Conservation (phyloP, 78 protist genomes). For the Bodo saltans region DNA sequence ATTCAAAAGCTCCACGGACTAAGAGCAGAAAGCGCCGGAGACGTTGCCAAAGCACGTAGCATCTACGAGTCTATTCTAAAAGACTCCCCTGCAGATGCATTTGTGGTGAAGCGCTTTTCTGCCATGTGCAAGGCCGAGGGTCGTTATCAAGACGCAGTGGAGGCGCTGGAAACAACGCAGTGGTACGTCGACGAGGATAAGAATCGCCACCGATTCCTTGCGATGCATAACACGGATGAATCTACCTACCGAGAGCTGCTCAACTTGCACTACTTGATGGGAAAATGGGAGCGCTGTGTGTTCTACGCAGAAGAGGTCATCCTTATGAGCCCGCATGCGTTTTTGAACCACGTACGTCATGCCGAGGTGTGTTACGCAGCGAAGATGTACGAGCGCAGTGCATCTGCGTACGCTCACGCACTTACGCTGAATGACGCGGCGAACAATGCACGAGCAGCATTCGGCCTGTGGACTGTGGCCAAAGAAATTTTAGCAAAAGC, state of each 20-base stretch:
- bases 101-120: not conserved
- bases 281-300: not conserved
- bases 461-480: not conserved
- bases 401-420: not conserved
- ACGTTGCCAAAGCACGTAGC: too few species aligned
- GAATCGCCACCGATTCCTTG: not conserved
- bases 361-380: not conserved
- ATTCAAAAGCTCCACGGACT: too few species aligned
- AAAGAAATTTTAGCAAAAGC: not conserved
- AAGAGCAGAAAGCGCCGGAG: too few species aligned
- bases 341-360: not conserved
- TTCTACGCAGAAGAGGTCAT: not conserved
- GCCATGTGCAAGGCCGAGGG: not conserved
- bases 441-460: not conserved
- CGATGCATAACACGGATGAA: not conserved
- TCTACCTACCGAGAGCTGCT: not conserved
- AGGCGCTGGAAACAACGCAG: not conserved
- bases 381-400: not conserved
- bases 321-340: not conserved
- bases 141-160: not conserved
- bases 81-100: not conserved
- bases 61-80: not conserved
- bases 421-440: not conserved
- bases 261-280: not conserved
- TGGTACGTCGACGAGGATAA: not conserved